A percentile compares a stretch with the other conserved stretches of the same genome.
These are phyloP conservation scores for Gnomoniopsis smithogilvyi DNA, from an alignment of 2,329 filamentous ascomycete genomes.

Conservation along the genomic window DNA sequence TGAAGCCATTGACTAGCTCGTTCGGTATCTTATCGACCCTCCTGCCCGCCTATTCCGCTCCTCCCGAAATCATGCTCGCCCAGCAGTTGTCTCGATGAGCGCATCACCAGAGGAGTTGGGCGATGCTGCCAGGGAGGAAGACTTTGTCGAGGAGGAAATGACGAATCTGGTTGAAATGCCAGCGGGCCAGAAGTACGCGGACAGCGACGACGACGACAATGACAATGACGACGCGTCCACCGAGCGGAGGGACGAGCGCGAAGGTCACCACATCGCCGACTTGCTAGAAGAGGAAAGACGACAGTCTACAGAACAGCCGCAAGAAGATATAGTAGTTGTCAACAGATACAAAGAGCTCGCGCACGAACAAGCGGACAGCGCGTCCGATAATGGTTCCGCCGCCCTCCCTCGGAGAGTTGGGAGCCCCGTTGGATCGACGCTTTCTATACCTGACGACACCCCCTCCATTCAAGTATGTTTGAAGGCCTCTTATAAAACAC, in stretches of 20 bases:
- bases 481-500: neutral
- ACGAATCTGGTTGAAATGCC: constrained; percentile 44
- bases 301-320: constrained; percentile 22
- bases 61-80: constrained; percentile 25
- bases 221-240: constrained; percentile 30
- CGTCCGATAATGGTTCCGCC: constrained; percentile 49
- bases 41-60: neutral
- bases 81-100: constrained; percentile 59
- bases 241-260: constrained; percentile 34
- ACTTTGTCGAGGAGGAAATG: constrained; percentile 47
- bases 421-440: constrained; percentile 66
- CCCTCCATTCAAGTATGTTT: constrained; percentile 71
- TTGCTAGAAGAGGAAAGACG: constrained; percentile 33
- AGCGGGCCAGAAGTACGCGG: constrained; percentile 35
- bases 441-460: constrained; percentile 78
- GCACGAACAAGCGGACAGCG: constrained; percentile 39
- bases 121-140: constrained; percentile 54
- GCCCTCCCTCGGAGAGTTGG: constrained; percentile 51
- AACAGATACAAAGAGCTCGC: constrained; percentile 45
- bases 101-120: constrained; percentile 61
- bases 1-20: neutral
- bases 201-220: constrained; percentile 36
- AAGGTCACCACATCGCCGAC: constrained; percentile 31
- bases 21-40: constrained; percentile 21
- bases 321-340: constrained; percentile 31